Evolutionary conservation across 768 basidiomycete species (phyloP).

Genomic region (Leccinum ochraceum): DNA sequence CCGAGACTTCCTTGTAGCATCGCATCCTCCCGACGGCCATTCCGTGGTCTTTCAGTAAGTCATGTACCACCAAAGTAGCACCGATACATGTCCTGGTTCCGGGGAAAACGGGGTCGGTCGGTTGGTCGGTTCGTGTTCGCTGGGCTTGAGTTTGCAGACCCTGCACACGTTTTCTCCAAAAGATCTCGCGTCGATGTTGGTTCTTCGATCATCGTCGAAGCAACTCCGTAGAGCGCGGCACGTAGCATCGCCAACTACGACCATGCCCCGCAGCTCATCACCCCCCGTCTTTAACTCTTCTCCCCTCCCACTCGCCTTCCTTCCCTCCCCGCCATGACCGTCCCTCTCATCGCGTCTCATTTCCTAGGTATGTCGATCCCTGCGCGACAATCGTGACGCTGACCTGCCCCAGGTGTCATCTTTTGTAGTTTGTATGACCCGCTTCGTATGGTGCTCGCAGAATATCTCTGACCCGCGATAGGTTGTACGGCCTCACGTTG

Average conservation of each 20-base stretch:
- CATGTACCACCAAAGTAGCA: neutral
- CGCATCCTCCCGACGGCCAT: conserved; percentile 3
- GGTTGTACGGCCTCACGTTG: conserved; percentile 38
- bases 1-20: conserved; percentile 5
- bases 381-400: neutral
- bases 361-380: conserved; percentile 23
- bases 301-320: conserved; percentile 1
- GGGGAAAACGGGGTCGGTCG: neutral
- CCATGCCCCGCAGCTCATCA: conserved; percentile 8
- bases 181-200: conserved; percentile 9
- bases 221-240: conserved; percentile 32
- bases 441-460: neutral
- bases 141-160: neutral
- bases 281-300: conserved; percentile 8
- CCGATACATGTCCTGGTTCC: neutral
- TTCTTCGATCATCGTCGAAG: conserved; percentile 37
- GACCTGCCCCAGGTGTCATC: conserved; percentile 29
- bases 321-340: conserved; percentile 17
- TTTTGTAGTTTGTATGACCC: conserved; percentile 33
- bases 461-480: conserved; percentile 12
- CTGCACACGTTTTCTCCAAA: neutral
- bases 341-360: conserved; percentile 31
- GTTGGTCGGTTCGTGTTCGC: neutral
- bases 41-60: neutral
- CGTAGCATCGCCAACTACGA: conserved; percentile 22